Evolutionary conservation across 169 alveolate species (phyloP), one percentile per base, ranked within the genome.

Genomic region (Miamiensis avidus): DNA sequence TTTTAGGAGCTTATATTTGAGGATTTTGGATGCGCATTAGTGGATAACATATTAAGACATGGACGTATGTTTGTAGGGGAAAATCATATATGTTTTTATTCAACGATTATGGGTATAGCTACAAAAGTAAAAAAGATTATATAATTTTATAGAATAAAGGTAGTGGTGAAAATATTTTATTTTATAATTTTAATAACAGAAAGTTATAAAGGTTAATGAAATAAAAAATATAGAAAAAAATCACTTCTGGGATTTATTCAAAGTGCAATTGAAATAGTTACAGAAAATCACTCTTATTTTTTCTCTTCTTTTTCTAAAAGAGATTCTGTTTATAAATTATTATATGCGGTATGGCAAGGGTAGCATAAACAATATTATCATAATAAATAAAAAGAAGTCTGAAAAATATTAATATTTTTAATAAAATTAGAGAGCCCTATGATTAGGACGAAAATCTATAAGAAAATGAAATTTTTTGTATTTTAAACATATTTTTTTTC

Each of bases 21-120:
- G 31, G 90, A 86, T 75, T 86, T 81, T 81, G 33, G 83, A 31
- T 86, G 90, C 74, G 90, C 90, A 0, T 32, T 32, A 11, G 74
- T 34, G 29, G 86, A 84, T 75, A n/a, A 76, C 25, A 75, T 86
- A 16, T 81, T 81, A 0, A 86, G 81, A 69, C 84, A 86, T 65
- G 90, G 90, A 74, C 34, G 90, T 34, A 86, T 86, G 83, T 86
- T 86, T 34, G 28, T 86, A 16, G 90, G 87, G 1, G 90, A 86
- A 69, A 86, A 86, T 75, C 65, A 86, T 69, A 74, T 86, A 0
- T 86, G 90, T 30, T 86, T 86, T 81, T 86, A 86, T 81, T 86
- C 90, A 15, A 86, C 83, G 31, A 75, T 86, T 30, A 75, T 75
- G 31, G 90, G 90, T 0, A 77, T 83, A 27, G 75, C 79, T 25